Percentiles rank a stretch among this genome's conserved stretches.
Conservation (phyloP, 768 basidiomycete species). For the Russula griseocarnosa region DNA sequence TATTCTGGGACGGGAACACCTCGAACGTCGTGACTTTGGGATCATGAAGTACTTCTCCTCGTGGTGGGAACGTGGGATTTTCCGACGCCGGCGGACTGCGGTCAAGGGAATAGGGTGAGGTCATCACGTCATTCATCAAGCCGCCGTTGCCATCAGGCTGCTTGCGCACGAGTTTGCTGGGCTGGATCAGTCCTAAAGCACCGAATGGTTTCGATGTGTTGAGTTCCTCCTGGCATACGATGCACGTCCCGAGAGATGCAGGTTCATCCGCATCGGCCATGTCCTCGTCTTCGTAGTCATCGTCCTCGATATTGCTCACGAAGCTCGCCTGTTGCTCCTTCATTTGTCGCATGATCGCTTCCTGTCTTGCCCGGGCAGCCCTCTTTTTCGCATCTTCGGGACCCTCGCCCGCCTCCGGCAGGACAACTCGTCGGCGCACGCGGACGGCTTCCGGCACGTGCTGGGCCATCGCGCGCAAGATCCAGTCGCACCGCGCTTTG, state of each 20-base stretch:
- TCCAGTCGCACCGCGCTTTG: conserved; percentile 68
- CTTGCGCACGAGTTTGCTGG: conserved; percentile 76
- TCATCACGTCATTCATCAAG: conserved; percentile 70
- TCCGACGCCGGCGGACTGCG: conserved; percentile 37
- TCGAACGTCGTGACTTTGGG: conserved; percentile 57
- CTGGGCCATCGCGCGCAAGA: conserved; percentile 55
- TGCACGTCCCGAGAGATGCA: conserved; percentile 83
- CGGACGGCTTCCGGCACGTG: conserved; percentile 57
- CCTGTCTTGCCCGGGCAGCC: conserved; percentile 87
- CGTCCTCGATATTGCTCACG: conserved; percentile 69
- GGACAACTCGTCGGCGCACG: conserved; percentile 44
- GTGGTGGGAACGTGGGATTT: conserved; percentile 48
- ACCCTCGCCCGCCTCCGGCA: conserved; percentile 41
- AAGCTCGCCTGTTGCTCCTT: conserved; percentile 88
- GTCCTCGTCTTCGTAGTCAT: conserved; percentile 67
- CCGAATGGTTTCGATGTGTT: conserved; percentile 73
- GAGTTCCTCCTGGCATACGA: conserved; percentile 96
- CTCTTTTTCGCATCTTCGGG: conserved; percentile 70
- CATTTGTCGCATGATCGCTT: conserved; percentile 94
- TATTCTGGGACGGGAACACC: conserved; percentile 64
- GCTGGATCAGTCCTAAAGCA: conserved; percentile 79
- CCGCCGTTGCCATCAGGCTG: conserved; percentile 60
- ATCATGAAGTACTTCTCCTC: conserved; percentile 47
- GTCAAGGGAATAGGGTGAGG: conserved; percentile 64
- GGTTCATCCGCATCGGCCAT: conserved; percentile 45